Percentiles rank a stretch among this genome's conserved stretches.
Evolutionary conservation across 2,329 filamentous ascomycete species (phyloP).

Genomic region (Nigrospora sphaerica): DNA sequence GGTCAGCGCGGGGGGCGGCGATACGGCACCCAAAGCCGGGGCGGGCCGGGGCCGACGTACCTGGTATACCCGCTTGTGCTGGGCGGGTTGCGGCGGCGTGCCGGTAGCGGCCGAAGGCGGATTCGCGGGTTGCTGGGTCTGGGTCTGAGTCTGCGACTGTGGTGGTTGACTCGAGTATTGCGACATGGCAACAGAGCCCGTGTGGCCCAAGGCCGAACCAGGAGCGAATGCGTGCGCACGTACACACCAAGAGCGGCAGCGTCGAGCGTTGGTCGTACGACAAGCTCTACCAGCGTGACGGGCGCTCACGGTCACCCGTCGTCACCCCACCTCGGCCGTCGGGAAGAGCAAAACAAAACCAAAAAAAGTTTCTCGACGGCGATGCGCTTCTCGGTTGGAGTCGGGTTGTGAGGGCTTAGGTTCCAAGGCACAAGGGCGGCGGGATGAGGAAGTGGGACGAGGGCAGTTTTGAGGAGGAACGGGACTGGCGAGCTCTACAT

Average conservation of each 20-base stretch:
- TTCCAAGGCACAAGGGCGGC: conserved; percentile 10
- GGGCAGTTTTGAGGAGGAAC: conserved; percentile 1
- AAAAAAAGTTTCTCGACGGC: no score
- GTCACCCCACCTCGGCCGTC: no score
- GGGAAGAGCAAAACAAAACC: no score
- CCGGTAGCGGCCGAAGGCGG: conserved; percentile 4
- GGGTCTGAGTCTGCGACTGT: conserved; percentile 5
- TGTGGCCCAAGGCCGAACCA: no score
- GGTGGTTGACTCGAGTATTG: not conserved
- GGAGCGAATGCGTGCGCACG: no score
- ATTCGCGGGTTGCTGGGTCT: conserved; percentile 7
- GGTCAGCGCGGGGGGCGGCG: not conserved
- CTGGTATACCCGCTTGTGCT: conserved; percentile 57
- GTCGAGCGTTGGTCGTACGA: no score
- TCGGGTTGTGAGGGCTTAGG: conserved; percentile 21
- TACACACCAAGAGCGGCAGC: no score
- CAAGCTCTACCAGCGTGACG: no score
- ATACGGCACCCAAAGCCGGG: no score
- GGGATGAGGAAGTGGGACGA: conserved; percentile 6
- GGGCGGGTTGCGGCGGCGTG: conserved; percentile 14
- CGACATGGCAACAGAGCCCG: not conserved
- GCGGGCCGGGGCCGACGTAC: not conserved
- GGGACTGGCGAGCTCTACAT: no score
- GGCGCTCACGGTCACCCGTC: no score
- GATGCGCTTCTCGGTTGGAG: conserved; percentile 20